Conservation (phyloP, 2,329 filamentous ascomycete genomes). For the Onygenales sp. region DNA sequence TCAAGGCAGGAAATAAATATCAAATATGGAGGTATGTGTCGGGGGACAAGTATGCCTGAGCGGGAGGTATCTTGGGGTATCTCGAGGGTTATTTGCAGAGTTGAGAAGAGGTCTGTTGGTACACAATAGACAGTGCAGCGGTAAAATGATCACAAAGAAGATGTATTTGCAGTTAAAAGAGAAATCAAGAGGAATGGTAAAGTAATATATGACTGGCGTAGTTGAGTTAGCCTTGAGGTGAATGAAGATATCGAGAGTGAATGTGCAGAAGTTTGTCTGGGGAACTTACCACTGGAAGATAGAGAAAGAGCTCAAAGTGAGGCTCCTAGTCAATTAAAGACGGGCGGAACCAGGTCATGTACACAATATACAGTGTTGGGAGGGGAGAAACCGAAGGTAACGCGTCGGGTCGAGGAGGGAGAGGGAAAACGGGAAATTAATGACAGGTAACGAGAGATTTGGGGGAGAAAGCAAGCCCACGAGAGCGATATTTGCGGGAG, state of each 20-base stretch:
- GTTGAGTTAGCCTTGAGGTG: not conserved
- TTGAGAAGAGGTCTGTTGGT: constrained; percentile 7
- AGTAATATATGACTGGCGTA: not conserved
- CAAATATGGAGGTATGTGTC: constrained; percentile 18
- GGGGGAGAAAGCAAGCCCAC: constrained; percentile 9
- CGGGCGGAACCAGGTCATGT: not conserved
- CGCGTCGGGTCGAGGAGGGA: constrained; percentile 1
- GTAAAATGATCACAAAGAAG: constrained; percentile 6
- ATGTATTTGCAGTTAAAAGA: constrained; percentile 18
- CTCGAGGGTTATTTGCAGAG: constrained; percentile 6
- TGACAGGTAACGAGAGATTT: constrained; percentile 2
- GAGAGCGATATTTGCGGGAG: constrained; percentile 4
- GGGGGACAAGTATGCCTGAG: not conserved
- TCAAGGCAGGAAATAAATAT: constrained; percentile 11
- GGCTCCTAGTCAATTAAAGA: not conserved
- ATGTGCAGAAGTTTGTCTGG: not conserved
- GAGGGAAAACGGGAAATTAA: constrained; percentile 6
- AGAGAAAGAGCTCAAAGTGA: not conserved
- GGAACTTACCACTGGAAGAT: constrained; percentile 1
- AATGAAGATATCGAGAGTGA: not conserved
- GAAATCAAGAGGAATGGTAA: not conserved
- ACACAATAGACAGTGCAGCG: constrained; percentile 10
- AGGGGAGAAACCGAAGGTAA: constrained; percentile 10
- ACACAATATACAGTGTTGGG: constrained; percentile 3
- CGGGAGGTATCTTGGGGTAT: constrained; percentile 4